Conservation (phyloP, 148 eudicot species). For the Talinum fruticosum region DNA sequence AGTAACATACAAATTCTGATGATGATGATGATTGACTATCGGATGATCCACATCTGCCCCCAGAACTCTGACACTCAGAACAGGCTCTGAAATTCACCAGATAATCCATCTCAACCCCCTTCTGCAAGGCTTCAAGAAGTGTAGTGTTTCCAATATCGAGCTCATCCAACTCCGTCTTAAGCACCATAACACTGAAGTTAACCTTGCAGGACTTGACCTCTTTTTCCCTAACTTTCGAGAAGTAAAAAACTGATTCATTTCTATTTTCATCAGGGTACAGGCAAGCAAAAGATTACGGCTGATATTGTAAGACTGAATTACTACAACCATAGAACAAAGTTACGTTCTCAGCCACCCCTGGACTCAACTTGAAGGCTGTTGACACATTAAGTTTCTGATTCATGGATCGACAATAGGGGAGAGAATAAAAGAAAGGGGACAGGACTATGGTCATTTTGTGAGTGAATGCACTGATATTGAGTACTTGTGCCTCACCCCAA, state of each 20-base stretch:
- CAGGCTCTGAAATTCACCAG: conserved; percentile 7
- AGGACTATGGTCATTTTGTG: background rate
- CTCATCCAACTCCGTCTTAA: no score
- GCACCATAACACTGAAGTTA: no score
- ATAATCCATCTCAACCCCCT: conserved; percentile 1
- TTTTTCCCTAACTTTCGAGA: no score
- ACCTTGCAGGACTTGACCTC: no score
- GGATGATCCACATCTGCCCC: conserved; percentile 2
- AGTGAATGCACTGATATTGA: background rate
- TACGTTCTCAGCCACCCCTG: background rate
- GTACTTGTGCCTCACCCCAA: background rate
- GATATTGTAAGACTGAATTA: background rate
- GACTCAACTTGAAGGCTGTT: background rate
- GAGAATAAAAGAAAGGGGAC: background rate
- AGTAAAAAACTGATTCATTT: no score
- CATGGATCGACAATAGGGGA: no score
- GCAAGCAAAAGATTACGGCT: background rate
- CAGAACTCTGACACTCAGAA: background rate
- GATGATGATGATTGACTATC: no score
- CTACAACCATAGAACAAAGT: background rate
- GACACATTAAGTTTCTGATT: no score
- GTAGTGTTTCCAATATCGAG: background rate
- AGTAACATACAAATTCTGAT: background rate
- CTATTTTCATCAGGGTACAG: background rate
- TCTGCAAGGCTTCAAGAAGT: background rate